Evolutionary conservation across 2,329 filamentous ascomycete species (phyloP).

Genomic region (Colletotrichum tropicicola): DNA sequence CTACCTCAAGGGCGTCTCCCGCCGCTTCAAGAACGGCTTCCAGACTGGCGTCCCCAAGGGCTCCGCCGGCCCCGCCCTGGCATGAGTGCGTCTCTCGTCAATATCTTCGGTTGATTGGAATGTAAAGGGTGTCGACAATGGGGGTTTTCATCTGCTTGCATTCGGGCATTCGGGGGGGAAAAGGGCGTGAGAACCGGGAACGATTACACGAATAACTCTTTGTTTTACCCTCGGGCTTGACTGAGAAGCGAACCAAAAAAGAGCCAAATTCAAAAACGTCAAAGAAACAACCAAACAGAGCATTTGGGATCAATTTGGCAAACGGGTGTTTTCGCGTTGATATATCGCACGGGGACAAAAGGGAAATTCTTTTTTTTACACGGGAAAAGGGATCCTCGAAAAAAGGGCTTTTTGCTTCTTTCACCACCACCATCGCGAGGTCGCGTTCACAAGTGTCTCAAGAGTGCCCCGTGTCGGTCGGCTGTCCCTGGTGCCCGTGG

Average conservation of each 20-base stretch:
- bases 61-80: slow-evolving; percentile 70
- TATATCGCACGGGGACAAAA: slow-evolving; percentile 10
- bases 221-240: slow-evolving; percentile 10
- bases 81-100: slow-evolving; percentile 36
- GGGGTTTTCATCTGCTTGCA: slow-evolving; percentile 25
- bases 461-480: no score
- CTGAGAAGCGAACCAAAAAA: slow-evolving; percentile 23
- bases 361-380: slow-evolving; percentile 13
- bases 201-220: slow-evolving; percentile 24
- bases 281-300: slow-evolving; percentile 30
- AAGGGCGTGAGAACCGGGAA: slow-evolving; percentile 16
- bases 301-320: not conserved
- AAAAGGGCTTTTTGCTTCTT: slow-evolving; percentile 24
- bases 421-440: not conserved
- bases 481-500: no score
- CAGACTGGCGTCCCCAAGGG: slow-evolving; percentile 88
- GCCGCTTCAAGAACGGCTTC: slow-evolving; percentile 98
- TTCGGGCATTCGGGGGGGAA: slow-evolving; percentile 22
- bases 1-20: slow-evolving; percentile 90
- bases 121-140: slow-evolving; percentile 29
- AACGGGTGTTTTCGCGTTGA: slow-evolving; percentile 20
- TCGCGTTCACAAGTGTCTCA: no score
- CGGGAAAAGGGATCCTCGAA: slow-evolving; percentile 22
- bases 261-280: slow-evolving; percentile 11
- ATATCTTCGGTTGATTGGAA: slow-evolving; percentile 14